A percentile compares a stretch with the other conserved stretches of the same genome.
phyloP scores from a whole-genome alignment of 257 asterid genomes.

The Solanum chmielewskii region DNA sequence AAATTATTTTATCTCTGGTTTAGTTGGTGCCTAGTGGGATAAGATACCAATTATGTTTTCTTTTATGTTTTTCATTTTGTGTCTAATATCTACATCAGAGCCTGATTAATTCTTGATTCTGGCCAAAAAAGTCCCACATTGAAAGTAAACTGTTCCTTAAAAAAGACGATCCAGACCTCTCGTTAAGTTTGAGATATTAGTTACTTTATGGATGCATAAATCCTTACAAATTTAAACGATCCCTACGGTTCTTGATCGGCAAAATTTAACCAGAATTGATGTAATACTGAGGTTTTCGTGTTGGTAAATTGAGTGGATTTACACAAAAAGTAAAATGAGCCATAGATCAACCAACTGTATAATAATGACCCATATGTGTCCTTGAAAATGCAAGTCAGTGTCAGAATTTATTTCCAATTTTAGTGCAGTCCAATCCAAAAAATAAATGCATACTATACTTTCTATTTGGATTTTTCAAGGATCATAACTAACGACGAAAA shows the following conservation, averaged over 20 bases:
- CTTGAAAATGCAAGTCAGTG: neutral
- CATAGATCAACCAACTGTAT: neutral
- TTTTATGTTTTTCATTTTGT: no score
- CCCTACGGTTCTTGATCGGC: neutral
- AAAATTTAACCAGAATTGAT: neutral
- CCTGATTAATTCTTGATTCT: no score
- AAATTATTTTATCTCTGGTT: neutral
- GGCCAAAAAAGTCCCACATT: neutral
- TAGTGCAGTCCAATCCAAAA: neutral
- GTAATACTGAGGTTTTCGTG: neutral
- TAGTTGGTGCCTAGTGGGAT: neutral
- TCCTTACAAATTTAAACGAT: neutral
- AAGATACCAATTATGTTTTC: neutral
- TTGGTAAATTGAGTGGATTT: neutral
- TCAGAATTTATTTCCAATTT: neutral
- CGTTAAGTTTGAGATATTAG: neutral
- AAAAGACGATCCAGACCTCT: no score
- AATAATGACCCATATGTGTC: neutral
- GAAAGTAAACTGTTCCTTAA: neutral
- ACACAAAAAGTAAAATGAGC: neutral
- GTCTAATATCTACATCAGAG: no score
- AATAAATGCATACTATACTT: neutral
- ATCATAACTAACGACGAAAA: neutral
- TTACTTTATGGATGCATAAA: neutral
- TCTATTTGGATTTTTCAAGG: neutral